Conservation (phyloP, 2,329 filamentous ascomycete genomes). For the Xylaria sp. region DNA sequence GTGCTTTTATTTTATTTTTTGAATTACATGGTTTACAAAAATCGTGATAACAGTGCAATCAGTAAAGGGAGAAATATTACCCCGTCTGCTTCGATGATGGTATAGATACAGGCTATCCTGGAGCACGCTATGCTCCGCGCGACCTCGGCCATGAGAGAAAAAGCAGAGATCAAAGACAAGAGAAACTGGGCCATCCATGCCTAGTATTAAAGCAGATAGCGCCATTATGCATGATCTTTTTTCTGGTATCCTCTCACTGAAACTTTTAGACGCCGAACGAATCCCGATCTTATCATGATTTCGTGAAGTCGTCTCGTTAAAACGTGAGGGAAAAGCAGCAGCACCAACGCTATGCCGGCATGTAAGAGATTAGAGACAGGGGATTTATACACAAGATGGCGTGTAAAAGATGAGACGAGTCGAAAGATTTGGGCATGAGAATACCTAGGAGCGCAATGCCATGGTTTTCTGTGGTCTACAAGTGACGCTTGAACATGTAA, state of each 20-base stretch:
- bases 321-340: slow-evolving; percentile 1
- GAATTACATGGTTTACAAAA: neutral
- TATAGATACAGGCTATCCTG: slow-evolving; percentile 3
- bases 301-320: slow-evolving; percentile 26
- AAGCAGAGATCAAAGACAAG: neutral
- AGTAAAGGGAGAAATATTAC: neutral
- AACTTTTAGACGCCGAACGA: slow-evolving; percentile 15
- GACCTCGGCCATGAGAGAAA: neutral
- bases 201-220: slow-evolving; percentile 4
- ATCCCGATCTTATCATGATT: slow-evolving; percentile 23
- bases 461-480: slow-evolving; percentile 53
- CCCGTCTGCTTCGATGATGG: slow-evolving; percentile 5
- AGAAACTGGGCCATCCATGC: neutral
- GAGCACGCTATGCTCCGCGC: neutral
- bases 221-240: slow-evolving; percentile 13
- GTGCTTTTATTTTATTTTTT: neutral
- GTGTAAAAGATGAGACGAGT: neutral
- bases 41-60: neutral
- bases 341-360: slow-evolving; percentile 9
- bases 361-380: neutral
- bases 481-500: slow-evolving; percentile 71
- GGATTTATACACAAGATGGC: neutral
- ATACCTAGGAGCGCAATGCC: neutral
- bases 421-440: neutral
- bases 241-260: slow-evolving; percentile 16